These are phyloP conservation scores for Aspergillus flavus DNA, from an alignment of 2,329 filamentous ascomycete genomes.

Conservation along the genomic window DNA sequence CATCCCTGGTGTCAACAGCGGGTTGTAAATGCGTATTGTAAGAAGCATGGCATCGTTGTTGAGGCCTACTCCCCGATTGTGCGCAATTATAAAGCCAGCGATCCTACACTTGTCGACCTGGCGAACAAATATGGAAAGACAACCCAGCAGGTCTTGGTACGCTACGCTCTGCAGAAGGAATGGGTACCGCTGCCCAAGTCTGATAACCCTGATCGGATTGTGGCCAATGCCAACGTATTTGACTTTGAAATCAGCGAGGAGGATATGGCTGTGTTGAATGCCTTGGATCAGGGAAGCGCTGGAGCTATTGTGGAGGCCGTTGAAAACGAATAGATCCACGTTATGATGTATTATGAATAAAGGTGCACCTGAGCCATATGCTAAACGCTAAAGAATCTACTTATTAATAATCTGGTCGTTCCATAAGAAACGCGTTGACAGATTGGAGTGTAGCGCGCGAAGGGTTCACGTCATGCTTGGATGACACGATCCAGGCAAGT, in stretches of 20 bases:
- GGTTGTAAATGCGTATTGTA: slow-evolving; percentile 59
- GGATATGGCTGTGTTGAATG: slow-evolving; percentile 60
- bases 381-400: slow-evolving; percentile 3
- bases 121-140: slow-evolving; percentile 73
- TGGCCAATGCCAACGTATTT: slow-evolving; percentile 66
- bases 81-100: slow-evolving; percentile 71
- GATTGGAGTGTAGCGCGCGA: slow-evolving; percentile 84
- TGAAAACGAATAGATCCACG: slow-evolving; percentile 40
- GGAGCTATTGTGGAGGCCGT: slow-evolving; percentile 54
- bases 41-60: slow-evolving; percentile 53
- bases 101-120: slow-evolving; percentile 65
- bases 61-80: slow-evolving; percentile 59
- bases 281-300: slow-evolving; percentile 51
- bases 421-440: slow-evolving; percentile 87
- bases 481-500: slow-evolving; percentile 80
- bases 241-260: slow-evolving; percentile 59
- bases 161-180: slow-evolving; percentile 81
- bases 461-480: slow-evolving; percentile 78
- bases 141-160: slow-evolving; percentile 74
- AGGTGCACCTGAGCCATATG: slow-evolving; percentile 9
- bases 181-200: slow-evolving; percentile 75
- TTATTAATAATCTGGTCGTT: slow-evolving; percentile 39
- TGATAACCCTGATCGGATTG: slow-evolving; percentile 67
- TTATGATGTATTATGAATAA: slow-evolving; percentile 10
- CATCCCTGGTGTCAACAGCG: slow-evolving; percentile 73